A percentile compares a stretch with the other conserved stretches of the same genome.
Conservation (phyloP, 106 monocot species). For the Narthecium ossifragum region DNA sequence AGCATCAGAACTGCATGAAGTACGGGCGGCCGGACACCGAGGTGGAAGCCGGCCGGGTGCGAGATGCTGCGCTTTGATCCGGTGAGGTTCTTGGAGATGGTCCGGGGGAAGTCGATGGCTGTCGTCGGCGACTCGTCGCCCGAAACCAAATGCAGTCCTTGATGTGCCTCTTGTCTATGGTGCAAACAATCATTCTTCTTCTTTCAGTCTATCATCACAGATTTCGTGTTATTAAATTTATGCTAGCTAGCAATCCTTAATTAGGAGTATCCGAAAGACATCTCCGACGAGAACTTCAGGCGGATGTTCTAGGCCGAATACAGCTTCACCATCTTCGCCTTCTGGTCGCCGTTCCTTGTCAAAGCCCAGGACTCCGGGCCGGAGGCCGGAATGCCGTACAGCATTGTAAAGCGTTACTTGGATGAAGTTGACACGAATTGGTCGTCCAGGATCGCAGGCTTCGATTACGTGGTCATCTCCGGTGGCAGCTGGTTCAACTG, state of each 20-base stretch:
- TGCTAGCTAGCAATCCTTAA: no score
- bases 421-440: constrained; percentile 11
- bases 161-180: constrained; percentile 28
- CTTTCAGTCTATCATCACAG: no score
- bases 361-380: constrained; percentile 5
- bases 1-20: constrained; percentile 31
- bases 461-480: constrained; percentile 20
- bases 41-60: constrained; percentile 28
- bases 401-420: constrained; percentile 13
- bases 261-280: constrained; percentile 10
- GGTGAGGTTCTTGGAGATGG: constrained; percentile 6
- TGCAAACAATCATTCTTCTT: no score
- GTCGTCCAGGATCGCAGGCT: background rate
- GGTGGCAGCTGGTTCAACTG: constrained; percentile 27
- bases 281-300: constrained; percentile 22
- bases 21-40: constrained; percentile 20
- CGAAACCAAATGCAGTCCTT: constrained; percentile 36
- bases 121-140: constrained; percentile 25
- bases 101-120: constrained; percentile 14
- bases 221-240: no score
- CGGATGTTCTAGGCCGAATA: constrained; percentile 9
- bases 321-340: constrained; percentile 26
- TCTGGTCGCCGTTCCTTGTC: constrained; percentile 29
- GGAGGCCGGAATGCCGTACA: background rate
- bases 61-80: constrained; percentile 13